Conservation (phyloP, 2,329 filamentous ascomycete species). For the Penicillium sp. region DNA sequence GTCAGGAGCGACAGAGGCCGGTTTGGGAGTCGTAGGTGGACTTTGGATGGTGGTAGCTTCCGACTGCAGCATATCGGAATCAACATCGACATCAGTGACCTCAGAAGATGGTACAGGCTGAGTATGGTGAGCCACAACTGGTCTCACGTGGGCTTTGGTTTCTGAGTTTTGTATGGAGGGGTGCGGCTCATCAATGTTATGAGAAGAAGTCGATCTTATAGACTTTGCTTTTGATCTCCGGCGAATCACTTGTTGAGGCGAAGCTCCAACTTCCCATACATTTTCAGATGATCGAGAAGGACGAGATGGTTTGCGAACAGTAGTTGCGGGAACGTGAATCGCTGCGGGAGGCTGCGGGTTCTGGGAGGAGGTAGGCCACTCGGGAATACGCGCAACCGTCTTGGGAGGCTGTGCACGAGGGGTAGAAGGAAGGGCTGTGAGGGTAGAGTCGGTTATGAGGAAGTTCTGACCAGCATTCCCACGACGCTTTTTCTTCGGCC, state of each 20-base stretch:
- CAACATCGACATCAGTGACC: constrained; percentile 11
- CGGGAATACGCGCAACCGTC: constrained; percentile 14
- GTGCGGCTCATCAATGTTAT: constrained; percentile 3
- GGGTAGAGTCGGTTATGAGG: constrained; percentile 27
- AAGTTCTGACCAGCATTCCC: constrained; percentile 31
- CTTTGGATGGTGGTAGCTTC: constrained; percentile 10
- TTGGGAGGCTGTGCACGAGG: constrained; percentile 22
- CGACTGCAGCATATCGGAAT: constrained; percentile 10
- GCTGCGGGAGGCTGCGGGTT: constrained; percentile 14
- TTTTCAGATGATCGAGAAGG: constrained; percentile 25
- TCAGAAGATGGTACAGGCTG: constrained; percentile 15
- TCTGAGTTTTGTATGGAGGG: constrained; percentile 6
- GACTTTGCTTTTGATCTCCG: constrained; percentile 15
- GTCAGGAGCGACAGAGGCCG: constrained; percentile 10
- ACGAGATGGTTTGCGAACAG: constrained; percentile 21
- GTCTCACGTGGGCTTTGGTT: constrained; percentile 1
- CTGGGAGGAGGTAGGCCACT: constrained; percentile 6
- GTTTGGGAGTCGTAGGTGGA: constrained; percentile 13
- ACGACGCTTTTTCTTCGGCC: constrained; percentile 37
- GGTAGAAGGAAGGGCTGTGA: constrained; percentile 27
- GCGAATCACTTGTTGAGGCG: constrained; percentile 27
- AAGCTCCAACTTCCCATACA: constrained; percentile 37
- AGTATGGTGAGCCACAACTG: constrained; percentile 9
- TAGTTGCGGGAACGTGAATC: constrained; percentile 12
- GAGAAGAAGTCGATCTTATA: constrained; percentile 8